phyloP scores from a whole-genome alignment of 192 early-diverging fungal genomes.

The Coemansia javaensis region DNA sequence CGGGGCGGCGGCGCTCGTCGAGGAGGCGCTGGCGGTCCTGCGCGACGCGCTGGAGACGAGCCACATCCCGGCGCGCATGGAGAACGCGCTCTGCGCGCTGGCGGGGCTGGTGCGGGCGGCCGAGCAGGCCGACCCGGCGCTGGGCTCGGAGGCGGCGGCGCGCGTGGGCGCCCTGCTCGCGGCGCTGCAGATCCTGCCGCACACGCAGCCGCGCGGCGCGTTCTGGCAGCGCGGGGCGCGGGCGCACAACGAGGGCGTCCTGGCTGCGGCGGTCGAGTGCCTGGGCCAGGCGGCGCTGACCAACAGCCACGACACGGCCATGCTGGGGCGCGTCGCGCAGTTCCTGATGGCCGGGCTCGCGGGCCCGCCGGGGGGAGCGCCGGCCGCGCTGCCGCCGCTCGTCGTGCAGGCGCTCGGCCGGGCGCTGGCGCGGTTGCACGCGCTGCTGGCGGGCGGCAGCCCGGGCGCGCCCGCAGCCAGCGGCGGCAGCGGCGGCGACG shows the following conservation, averaged over 20 bases:
- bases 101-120: conserved; percentile 16
- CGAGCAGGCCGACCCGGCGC: conserved; percentile 5
- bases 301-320: conserved; percentile 11
- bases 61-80: conserved; percentile 22
- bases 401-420: conserved; percentile 13
- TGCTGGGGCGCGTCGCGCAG: conserved; percentile 11
- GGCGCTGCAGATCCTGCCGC: conserved; percentile 4
- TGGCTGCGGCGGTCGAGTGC: conserved; percentile 30
- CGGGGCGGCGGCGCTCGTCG: not conserved
- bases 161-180: conserved; percentile 1
- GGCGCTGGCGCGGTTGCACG: conserved; percentile 8
- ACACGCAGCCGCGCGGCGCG: not conserved
- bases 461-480: not conserved
- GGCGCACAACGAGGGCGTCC: conserved; percentile 7
- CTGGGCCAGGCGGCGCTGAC: conserved; percentile 8
- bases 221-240: conserved; percentile 14
- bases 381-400: not conserved
- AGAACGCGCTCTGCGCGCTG: conserved; percentile 16
- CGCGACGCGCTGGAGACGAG: not conserved
- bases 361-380: not conserved
- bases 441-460: not conserved
- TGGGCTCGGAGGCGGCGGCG: conserved; percentile 15
- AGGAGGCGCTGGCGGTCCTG: not conserved
- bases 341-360: conserved; percentile 19
- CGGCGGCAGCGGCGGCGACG: conserved; percentile 15